phyloP scores from a whole-genome alignment of 148 eudicot species.

The Rheum nobile region DNA sequence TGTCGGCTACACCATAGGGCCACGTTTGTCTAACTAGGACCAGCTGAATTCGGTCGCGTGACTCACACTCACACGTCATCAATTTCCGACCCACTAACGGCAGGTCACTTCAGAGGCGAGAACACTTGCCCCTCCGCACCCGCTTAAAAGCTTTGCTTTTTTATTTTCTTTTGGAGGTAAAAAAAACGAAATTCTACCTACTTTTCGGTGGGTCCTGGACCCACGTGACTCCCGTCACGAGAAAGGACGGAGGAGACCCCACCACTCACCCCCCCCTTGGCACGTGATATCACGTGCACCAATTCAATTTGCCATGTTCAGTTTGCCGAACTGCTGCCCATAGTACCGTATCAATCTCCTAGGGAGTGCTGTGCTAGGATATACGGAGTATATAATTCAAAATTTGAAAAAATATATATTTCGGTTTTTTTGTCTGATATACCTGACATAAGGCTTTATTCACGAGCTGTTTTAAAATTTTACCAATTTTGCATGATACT shows the following conservation, averaged over 20 bases:
- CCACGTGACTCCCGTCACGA: conserved; percentile 3
- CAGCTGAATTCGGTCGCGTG: not conserved
- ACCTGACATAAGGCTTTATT: too few relatives aligned
- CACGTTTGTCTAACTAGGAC: not conserved
- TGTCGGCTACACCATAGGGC: not conserved
- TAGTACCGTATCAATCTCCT: not conserved
- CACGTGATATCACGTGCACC: not conserved
- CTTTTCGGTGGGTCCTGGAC: not conserved
- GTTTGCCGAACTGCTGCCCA: not conserved
- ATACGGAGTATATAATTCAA: too few relatives aligned
- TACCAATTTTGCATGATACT: too few relatives aligned
- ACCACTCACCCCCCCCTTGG: not conserved
- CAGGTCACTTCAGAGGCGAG: conserved; percentile 1
- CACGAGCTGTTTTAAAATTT: too few relatives aligned
- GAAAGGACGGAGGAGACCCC: not conserved
- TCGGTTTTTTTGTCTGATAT: too few relatives aligned
- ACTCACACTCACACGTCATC: not conserved
- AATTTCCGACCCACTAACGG: conserved; percentile 3
- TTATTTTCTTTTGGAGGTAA: not conserved
- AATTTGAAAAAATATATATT: too few relatives aligned
- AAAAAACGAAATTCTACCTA: not conserved
- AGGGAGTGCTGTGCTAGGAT: too few relatives aligned
- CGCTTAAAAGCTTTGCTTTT: not conserved
- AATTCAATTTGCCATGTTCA: not conserved
- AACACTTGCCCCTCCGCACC: not conserved